Percentiles rank a stretch among this genome's conserved stretches.
These are phyloP conservation scores for Rhodomyrtus tomentosa DNA, from an alignment of 345 rosid species.

Conservation along the genomic window DNA sequence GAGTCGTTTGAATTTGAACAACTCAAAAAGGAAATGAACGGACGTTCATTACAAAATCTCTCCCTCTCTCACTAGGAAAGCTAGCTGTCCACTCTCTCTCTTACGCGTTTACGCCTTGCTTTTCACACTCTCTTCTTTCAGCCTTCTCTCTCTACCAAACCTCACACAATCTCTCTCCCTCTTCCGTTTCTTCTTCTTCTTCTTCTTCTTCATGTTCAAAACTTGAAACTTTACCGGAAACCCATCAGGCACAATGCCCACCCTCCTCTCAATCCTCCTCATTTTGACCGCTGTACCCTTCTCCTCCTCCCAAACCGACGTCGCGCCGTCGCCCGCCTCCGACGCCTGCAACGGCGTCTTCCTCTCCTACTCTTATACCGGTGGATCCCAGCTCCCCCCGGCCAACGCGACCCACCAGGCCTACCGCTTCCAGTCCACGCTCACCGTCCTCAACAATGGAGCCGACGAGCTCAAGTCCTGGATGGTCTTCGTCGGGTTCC, in stretches of 20 bases:
- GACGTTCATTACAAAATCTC: not conserved
- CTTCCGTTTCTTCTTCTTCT: not conserved
- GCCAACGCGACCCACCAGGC: conserved; percentile 51
- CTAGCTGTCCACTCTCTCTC: conserved; percentile 10
- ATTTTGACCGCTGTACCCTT: not conserved
- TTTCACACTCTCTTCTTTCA: not conserved
- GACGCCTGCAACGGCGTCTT: conserved; percentile 60
- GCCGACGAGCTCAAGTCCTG: conserved; percentile 62
- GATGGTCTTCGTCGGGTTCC: conserved; percentile 63
- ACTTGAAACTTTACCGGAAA: not conserved
- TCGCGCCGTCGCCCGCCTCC: conserved; percentile 40
- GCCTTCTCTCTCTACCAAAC: conserved; percentile 1
- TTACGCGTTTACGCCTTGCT: conserved; percentile 22
- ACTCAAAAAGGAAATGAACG: not conserved
- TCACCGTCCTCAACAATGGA: conserved; percentile 65
- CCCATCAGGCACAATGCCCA: not conserved
- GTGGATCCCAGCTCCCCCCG: conserved; percentile 54
- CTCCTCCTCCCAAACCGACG: conserved; percentile 10
- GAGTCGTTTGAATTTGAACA: not conserved
- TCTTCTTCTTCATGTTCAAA: not conserved
- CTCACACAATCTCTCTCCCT: not conserved
- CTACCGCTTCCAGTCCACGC: conserved; percentile 72
- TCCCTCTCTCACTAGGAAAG: not conserved
- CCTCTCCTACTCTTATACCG: conserved; percentile 40
- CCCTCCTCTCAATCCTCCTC: not conserved